Percentiles rank a stretch among this genome's conserved stretches.
Evolutionary conservation across 352 stramenopile species (phyloP).

Genomic region (Globisporangium megalacanthum): DNA sequence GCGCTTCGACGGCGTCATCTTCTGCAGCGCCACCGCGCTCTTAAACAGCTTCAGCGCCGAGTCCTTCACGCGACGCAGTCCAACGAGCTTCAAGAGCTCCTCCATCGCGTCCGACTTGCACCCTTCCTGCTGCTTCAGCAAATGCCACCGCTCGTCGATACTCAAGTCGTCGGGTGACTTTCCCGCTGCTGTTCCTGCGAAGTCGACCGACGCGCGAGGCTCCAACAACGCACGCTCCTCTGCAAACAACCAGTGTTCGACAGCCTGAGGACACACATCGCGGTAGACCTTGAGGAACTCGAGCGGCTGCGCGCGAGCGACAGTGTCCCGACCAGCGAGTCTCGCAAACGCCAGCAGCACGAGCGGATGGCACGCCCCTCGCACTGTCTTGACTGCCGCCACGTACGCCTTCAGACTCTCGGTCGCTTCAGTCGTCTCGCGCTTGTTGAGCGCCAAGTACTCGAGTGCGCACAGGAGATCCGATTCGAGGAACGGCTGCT

Average conservation of each 20-base stretch:
- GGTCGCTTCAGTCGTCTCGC: constrained; percentile 19
- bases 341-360: constrained; percentile 50
- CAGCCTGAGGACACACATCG: constrained; percentile 45
- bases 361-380: constrained; percentile 35
- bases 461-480: constrained; percentile 58
- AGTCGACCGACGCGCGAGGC: background rate
- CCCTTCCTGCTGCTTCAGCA: constrained; percentile 40
- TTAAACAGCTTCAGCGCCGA: constrained; percentile 73
- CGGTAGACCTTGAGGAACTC: constrained; percentile 48
- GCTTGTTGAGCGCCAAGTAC: constrained; percentile 40
- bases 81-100: constrained; percentile 73
- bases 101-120: constrained; percentile 73
- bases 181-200: background rate
- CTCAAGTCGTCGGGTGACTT: background rate
- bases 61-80: constrained; percentile 78
- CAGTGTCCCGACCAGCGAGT: constrained; percentile 16
- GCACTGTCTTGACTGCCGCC: constrained; percentile 7
- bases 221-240: constrained; percentile 20
- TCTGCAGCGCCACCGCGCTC: constrained; percentile 49
- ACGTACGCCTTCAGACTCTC: constrained; percentile 39
- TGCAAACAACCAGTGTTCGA: constrained; percentile 30
- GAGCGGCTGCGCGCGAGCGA: constrained; percentile 12
- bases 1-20: constrained; percentile 41
- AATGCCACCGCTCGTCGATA: constrained; percentile 53
- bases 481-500: constrained; percentile 29